These are phyloP conservation scores for Boletus subcaerulescens DNA, from an alignment of 768 basidiomycete genomes.

Conservation along the genomic window DNA sequence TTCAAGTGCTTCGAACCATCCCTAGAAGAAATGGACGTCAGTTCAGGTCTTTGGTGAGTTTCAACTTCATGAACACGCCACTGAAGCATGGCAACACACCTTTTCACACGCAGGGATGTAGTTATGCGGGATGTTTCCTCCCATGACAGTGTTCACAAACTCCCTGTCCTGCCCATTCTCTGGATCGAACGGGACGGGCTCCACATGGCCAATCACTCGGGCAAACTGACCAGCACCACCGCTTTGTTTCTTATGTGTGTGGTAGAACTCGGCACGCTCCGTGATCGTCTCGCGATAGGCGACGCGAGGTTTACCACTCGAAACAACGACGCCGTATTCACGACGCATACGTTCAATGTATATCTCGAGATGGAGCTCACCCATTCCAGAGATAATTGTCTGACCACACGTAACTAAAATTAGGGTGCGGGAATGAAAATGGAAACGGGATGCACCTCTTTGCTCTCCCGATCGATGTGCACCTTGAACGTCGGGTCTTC, in stretches of 20 bases:
- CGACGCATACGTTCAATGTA: constrained; percentile 99
- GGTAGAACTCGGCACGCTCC: constrained; percentile 75
- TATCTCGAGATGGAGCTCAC: constrained; percentile 96
- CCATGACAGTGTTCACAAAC: constrained; percentile 88
- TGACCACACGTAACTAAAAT: constrained; percentile 28
- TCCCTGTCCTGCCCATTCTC: constrained; percentile 80
- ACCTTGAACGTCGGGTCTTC: constrained; percentile 99
- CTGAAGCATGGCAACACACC: constrained; percentile 40
- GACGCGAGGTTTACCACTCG: constrained; percentile 93
- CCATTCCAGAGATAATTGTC: constrained; percentile 99
- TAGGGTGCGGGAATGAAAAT: not conserved
- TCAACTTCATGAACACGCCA: not conserved
- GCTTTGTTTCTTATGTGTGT: constrained; percentile 97
- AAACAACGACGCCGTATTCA: constrained; percentile 92
- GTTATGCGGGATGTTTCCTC: constrained; percentile 85
- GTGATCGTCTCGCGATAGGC: constrained; percentile 96
- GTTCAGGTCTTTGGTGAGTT: not conserved
- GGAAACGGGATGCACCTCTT: constrained; percentile 59
- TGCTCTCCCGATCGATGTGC: constrained; percentile 89
- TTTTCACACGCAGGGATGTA: constrained; percentile 96
- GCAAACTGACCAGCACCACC: constrained; percentile 98
- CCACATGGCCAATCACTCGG: constrained; percentile 85
- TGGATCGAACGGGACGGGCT: constrained; percentile 73
- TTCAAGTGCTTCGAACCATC: constrained; percentile 91
- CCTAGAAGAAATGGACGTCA: constrained; percentile 43